Evolutionary conservation across 306 rosid species (phyloP).

Genomic region (Arachis stenosperma): DNA sequence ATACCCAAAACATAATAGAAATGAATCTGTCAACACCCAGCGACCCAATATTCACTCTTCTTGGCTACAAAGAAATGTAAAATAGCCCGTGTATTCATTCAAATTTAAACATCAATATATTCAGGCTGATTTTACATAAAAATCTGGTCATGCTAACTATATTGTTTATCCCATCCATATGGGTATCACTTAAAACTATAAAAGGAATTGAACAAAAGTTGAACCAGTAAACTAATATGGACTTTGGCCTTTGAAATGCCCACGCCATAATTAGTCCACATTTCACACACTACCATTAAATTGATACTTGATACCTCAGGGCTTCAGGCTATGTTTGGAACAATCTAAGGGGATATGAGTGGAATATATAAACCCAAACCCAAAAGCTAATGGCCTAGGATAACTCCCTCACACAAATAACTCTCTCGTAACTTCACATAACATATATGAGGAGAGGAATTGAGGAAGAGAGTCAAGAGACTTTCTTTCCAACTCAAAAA

Average conservation of each 20-base stretch:
- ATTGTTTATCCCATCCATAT: background rate
- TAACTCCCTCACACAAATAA: too few species aligned
- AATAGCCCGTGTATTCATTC: background rate
- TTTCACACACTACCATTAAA: background rate
- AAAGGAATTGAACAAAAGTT: background rate
- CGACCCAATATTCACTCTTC: background rate
- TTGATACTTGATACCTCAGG: background rate
- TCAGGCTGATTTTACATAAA: background rate
- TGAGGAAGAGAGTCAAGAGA: too few species aligned
- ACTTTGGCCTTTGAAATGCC: conserved; percentile 8
- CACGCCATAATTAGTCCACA: background rate
- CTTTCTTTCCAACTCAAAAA: too few species aligned
- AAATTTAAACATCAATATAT: background rate
- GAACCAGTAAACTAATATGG: background rate
- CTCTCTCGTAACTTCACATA: too few species aligned
- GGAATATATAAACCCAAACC: too few species aligned
- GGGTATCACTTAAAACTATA: conserved; percentile 26
- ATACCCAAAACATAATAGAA: conserved; percentile 14
- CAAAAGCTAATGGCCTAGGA: too few species aligned
- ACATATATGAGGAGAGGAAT: too few species aligned
- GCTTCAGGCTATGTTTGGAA: too few species aligned
- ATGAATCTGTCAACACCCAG: conserved; percentile 10
- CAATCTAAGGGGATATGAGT: too few species aligned
- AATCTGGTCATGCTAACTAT: conserved; percentile 1
- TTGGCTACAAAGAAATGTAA: conserved; percentile 18